Conservation (phyloP, 2,329 filamentous ascomycete genomes). For the Berkeleyomyces basicola region DNA sequence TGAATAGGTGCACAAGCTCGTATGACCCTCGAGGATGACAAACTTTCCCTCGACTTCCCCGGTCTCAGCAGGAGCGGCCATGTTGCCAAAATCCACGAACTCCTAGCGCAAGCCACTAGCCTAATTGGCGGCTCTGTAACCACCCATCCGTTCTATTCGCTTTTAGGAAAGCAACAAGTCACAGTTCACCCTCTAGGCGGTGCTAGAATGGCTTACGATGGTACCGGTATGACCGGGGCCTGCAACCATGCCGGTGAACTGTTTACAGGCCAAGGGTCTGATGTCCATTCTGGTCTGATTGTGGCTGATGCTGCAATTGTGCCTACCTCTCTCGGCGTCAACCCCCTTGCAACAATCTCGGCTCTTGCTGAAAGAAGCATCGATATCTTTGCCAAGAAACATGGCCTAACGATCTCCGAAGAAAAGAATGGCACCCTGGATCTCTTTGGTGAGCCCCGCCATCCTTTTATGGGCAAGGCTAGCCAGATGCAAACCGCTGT, state of each 20-base stretch:
- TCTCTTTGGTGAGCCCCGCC: conserved; percentile 35
- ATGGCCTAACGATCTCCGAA: conserved; percentile 28
- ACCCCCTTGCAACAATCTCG: conserved; percentile 53
- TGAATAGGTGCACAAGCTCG: conserved; percentile 37
- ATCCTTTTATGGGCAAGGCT: conserved; percentile 17
- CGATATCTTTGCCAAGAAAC: conserved; percentile 29
- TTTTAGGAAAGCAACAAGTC: conserved; percentile 39
- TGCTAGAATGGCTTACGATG: conserved; percentile 43
- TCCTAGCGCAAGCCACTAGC: conserved; percentile 37
- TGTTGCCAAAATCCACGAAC: conserved; percentile 33
- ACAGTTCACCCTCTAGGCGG: conserved; percentile 53
- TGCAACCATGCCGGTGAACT: conserved; percentile 46
- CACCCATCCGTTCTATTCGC: conserved; percentile 39
- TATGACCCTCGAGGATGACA: conserved; percentile 41
- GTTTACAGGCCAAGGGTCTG: conserved; percentile 33
- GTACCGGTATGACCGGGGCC: conserved; percentile 38
- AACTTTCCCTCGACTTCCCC: conserved; percentile 41
- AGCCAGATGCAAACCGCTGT: conserved; percentile 14
- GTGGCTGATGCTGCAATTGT: conserved; percentile 46
- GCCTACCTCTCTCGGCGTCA: conserved; percentile 45
- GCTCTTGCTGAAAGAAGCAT: conserved; percentile 50
- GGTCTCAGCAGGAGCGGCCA: conserved; percentile 40
- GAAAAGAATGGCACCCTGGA: conserved; percentile 33
- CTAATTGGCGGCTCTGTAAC: conserved; percentile 44
- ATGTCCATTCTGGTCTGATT: conserved; percentile 40